Base-by-base conservation (phyloP, 306 rosid species). In the Mimosa pudica region DNA sequence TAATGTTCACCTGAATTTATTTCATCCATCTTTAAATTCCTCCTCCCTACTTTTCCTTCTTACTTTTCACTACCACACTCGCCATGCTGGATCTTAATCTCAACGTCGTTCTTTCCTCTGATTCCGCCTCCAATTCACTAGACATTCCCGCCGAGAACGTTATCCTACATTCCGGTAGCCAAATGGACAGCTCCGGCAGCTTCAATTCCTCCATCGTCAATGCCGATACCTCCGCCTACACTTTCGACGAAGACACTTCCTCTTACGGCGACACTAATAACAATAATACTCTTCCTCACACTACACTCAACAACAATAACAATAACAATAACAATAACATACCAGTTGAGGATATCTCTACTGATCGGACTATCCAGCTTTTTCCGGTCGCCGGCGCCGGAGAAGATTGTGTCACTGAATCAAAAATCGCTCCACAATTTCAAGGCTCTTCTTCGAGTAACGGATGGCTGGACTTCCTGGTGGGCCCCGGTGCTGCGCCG, bases 51-150 rank as follows among this genome's bases (percentile, higher is more conserved):
- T 76, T 72, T 57, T 18, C 65, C 67, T 24, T 42, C 64, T 62
- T 62, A 64, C 64, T 77, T 76, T 0, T 75, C 47, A 74, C 79
- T 82, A 24, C 70, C 13, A 71, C 44, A 11, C 5, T 57, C 78
- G 32, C 82, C 78, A 94, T 94, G 97, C 80, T 94, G 89, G 97
- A 94, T 92, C 97, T 92, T 79, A 94, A 90, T 80, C 94, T 91
- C 84, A 81, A 69, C 86, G 84, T 84, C 47, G 84, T 70, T 77
- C 38, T 85, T n/a, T 17, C 74, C 5, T 38, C 42, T 57, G 82
- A 71, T 55, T 79, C 85, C 33, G 84, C 48, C 7, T 73, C 80
- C 62, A 80, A 79, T 62, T 81, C 87, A 30, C 38, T 77, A 20
- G 80, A 78, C 49, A 46, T 74, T 55, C 58, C 74, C 13, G 4